phyloP scores from a whole-genome alignment of 108 stramenopile species.

The Schizochytrium sp. region DNA sequence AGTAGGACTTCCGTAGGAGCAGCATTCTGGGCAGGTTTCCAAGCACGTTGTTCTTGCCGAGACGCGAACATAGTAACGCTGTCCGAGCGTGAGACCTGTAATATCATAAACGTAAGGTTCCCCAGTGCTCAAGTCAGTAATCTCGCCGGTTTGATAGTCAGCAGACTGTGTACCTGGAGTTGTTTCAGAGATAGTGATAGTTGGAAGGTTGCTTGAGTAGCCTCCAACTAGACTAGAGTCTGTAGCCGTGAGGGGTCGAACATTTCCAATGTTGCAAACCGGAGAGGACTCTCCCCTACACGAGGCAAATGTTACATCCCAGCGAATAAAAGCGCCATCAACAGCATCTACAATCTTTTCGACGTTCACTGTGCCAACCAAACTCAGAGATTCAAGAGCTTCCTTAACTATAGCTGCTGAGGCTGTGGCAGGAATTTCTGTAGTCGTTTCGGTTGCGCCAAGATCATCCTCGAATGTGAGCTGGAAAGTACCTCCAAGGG shows the following conservation, averaged over 20 bases:
- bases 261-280: constrained; percentile 84
- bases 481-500: constrained; percentile 78
- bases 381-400: constrained; percentile 77
- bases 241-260: constrained; percentile 67
- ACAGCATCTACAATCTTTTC: constrained; percentile 67
- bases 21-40: constrained; percentile 31
- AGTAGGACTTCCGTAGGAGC: neutral
- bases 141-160: constrained; percentile 66
- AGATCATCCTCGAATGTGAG: constrained; percentile 67
- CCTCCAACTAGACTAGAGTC: constrained; percentile 74
- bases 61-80: constrained; percentile 80
- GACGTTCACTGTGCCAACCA: constrained; percentile 80
- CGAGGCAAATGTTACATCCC: constrained; percentile 82
- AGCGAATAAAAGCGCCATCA: constrained; percentile 74
- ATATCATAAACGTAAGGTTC: constrained; percentile 75
- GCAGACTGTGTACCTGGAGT: constrained; percentile 74
- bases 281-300: constrained; percentile 71
- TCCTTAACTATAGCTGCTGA: constrained; percentile 77
- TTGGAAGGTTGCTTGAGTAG: constrained; percentile 61
- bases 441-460: constrained; percentile 64
- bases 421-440: constrained; percentile 74
- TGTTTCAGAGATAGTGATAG: constrained; percentile 62
- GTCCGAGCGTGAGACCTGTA: constrained; percentile 73
- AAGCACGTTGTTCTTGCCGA: constrained; percentile 67
- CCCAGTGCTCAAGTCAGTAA: constrained; percentile 71